phyloP scores from a whole-genome alignment of 2,329 filamentous ascomycete genomes.

The Aspergillus sergii region DNA sequence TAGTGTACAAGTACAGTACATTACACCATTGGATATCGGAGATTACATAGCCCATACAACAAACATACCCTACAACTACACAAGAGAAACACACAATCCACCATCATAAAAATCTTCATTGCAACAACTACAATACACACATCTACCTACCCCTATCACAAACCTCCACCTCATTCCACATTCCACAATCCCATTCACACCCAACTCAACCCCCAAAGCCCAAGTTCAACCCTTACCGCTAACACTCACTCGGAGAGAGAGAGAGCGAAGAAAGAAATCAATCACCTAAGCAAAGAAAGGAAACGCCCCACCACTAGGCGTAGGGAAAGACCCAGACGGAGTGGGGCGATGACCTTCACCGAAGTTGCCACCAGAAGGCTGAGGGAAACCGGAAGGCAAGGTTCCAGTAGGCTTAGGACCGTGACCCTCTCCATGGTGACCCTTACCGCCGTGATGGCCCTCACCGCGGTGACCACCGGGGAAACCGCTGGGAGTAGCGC shows the following conservation, averaged over 20 bases:
- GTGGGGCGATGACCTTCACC: background rate
- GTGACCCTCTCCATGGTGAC: background rate
- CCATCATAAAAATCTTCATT: background rate
- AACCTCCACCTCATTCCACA: background rate
- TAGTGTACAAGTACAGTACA: too few species aligned
- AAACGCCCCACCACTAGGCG: background rate
- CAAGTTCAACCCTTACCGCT: background rate
- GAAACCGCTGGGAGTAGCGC: background rate
- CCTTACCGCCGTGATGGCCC: background rate
- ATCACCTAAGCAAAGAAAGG: conserved; percentile 1
- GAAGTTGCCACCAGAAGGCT: background rate
- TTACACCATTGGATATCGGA: background rate
- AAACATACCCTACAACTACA: too few species aligned
- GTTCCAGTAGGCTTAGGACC: background rate
- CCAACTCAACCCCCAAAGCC: background rate
- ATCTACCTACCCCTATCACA: background rate
- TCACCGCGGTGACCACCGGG: background rate
- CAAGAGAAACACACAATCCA: background rate
- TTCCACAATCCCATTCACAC: background rate
- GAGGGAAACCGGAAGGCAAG: background rate
- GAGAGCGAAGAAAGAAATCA: background rate
- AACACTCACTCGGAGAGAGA: background rate
- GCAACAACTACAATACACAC: background rate
- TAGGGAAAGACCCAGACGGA: background rate
- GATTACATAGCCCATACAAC: too few species aligned